phyloP scores from a whole-genome alignment of 148 eudicot genomes.

The Rheum nobile region DNA sequence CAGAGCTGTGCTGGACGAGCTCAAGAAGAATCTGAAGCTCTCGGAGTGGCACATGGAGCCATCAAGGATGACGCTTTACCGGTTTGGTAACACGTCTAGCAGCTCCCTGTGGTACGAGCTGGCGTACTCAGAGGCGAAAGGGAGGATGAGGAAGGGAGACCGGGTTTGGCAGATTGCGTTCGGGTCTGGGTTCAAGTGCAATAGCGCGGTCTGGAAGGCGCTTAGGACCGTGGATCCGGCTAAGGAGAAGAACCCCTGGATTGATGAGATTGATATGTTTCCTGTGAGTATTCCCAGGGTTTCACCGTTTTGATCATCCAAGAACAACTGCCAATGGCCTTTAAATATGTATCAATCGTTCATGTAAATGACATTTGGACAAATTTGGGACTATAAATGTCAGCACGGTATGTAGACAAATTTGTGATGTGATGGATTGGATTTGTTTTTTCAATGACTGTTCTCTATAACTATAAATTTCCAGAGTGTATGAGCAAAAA shows the following conservation, averaged over 20 bases:
- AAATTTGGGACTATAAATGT: no score
- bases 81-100: conserved; percentile 11
- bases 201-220: conserved; percentile 13
- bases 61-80: conserved; percentile 10
- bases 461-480: no score
- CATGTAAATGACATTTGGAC: neutral
- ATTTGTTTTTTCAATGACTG: neutral
- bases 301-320: conserved; percentile 4
- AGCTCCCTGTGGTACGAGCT: conserved; percentile 14
- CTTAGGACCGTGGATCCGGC: conserved; percentile 7
- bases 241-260: conserved; percentile 11
- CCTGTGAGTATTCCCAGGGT: conserved; percentile 10
- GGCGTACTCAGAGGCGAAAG: conserved; percentile 11
- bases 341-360: neutral
- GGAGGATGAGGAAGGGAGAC: conserved; percentile 14
- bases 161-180: conserved; percentile 13
- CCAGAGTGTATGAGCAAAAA: no score
- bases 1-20: conserved; percentile 8
- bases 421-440: neutral
- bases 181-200: conserved; percentile 13
- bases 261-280: conserved; percentile 11
- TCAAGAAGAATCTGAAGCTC: conserved; percentile 11
- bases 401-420: no score
- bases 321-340: neutral
- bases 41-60: conserved; percentile 14